These are phyloP conservation scores for Avicennia marina DNA, from an alignment of 257 asterid species.

Conservation along the genomic window DNA sequence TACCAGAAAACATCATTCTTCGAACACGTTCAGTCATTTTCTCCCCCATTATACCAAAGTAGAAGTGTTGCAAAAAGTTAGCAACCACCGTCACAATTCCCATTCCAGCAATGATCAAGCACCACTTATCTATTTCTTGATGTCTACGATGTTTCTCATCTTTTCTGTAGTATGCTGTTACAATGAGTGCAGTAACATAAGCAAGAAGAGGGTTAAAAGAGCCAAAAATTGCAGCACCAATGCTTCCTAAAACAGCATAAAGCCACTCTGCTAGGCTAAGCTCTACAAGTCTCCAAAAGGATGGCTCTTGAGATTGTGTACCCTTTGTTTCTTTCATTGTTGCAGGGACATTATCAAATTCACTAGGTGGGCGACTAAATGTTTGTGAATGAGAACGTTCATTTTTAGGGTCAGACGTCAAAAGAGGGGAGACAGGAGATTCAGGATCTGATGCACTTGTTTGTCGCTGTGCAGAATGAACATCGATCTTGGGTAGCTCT, in stretches of 20 bases:
- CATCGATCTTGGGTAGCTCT: constrained; percentile 90
- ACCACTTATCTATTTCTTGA: constrained; percentile 81
- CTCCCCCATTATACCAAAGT: constrained; percentile 99
- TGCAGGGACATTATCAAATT: constrained; percentile 52
- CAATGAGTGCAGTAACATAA: constrained; percentile 80
- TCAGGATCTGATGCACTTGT: constrained; percentile 80
- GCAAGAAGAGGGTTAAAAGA: constrained; percentile 95
- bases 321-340: constrained; percentile 43
- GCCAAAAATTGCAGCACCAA: constrained; percentile 95
- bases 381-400: constrained; percentile 99
- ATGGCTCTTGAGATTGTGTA: constrained; percentile 55
- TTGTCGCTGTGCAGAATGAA: constrained; percentile 71
- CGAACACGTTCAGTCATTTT: constrained; percentile 99
- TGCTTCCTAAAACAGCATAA: constrained; percentile 95
- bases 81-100: constrained; percentile 93
- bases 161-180: constrained; percentile 68
- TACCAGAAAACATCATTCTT: constrained; percentile 99
- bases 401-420: constrained; percentile 95
- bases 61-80: constrained; percentile 94
- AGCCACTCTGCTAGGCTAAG: constrained; percentile 99
- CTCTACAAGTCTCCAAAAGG: constrained; percentile 94
- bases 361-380: constrained; percentile 76
- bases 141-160: constrained; percentile 44
- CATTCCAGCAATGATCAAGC: constrained; percentile 92
- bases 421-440: constrained; percentile 95